These are phyloP conservation scores for Cicer pinnatifidum DNA, from an alignment of 306 rosid species.

Conservation along the genomic window DNA sequence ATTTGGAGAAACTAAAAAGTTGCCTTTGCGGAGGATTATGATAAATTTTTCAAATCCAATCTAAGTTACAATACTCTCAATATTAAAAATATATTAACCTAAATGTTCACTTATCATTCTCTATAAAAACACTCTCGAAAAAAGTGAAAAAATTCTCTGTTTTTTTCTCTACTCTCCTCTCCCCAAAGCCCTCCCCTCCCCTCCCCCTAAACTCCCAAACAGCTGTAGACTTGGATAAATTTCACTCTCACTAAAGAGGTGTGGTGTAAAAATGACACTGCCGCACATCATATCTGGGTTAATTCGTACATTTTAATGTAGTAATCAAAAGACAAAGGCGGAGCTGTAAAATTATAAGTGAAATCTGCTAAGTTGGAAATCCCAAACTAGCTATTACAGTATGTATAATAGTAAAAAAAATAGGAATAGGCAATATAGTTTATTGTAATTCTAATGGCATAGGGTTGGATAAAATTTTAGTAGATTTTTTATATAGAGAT, in stretches of 20 bases:
- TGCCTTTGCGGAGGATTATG: too few relatives aligned
- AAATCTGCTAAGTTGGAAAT: not conserved
- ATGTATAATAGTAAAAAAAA: not conserved
- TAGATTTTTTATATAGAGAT: not conserved
- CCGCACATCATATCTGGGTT: slow-evolving; percentile 14
- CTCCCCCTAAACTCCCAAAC: too few relatives aligned
- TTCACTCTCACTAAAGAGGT: not conserved
- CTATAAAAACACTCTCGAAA: too few relatives aligned
- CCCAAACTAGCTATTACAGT: not conserved
- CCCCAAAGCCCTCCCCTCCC: too few relatives aligned
- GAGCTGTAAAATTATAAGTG: not conserved
- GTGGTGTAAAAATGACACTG: slow-evolving; percentile 9
- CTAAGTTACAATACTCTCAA: too few relatives aligned
- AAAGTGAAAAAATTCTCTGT: too few relatives aligned
- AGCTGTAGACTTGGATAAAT: not conserved
- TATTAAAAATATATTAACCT: too few relatives aligned
- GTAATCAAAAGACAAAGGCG: slow-evolving; percentile 2
- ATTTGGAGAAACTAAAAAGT: too few relatives aligned
- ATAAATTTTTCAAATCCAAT: too few relatives aligned
- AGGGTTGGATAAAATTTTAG: not conserved
- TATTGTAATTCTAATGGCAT: not conserved
- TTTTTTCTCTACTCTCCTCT: too few relatives aligned
- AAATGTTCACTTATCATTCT: too few relatives aligned
- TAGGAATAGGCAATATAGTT: not conserved
- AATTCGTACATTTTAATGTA: not conserved